These are phyloP conservation scores for Pluteus cervinus DNA, from an alignment of 768 basidiomycete species.

Conservation along the genomic window DNA sequence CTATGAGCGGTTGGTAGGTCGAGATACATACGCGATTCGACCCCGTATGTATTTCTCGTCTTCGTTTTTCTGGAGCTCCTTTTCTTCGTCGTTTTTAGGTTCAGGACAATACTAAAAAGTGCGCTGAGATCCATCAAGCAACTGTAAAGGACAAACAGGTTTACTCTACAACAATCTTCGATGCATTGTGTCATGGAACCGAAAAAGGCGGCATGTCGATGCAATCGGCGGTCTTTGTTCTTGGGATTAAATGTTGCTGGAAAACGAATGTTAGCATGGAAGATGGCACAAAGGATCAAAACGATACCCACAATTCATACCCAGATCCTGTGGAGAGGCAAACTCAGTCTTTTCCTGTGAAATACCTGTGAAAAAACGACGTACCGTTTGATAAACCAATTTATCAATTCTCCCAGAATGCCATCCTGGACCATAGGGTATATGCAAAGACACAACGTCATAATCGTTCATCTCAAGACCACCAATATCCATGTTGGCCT, in stretches of 20 bases:
- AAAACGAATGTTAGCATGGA: slow-evolving; percentile 4
- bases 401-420: slow-evolving; percentile 48
- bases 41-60: slow-evolving; percentile 49
- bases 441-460: slow-evolving; percentile 45
- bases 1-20: not conserved
- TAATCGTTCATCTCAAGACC: slow-evolving; percentile 52
- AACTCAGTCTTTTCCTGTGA: slow-evolving; percentile 4
- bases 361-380: slow-evolving; percentile 11
- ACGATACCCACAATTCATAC: slow-evolving; percentile 45
- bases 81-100: slow-evolving; percentile 50
- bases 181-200: slow-evolving; percentile 50
- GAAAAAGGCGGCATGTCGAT: slow-evolving; percentile 61
- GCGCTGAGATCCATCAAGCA: not conserved
- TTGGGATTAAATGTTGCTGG: slow-evolving; percentile 57
- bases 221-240: slow-evolving; percentile 52
- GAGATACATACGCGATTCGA: slow-evolving; percentile 39
- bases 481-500: slow-evolving; percentile 32
- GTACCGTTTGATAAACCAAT: slow-evolving; percentile 48
- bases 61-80: slow-evolving; percentile 42
- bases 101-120: slow-evolving; percentile 52
- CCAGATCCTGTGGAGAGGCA: slow-evolving; percentile 35
- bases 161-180: slow-evolving; percentile 59
- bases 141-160: not conserved
- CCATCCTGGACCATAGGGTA: slow-evolving; percentile 58
- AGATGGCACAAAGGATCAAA: not conserved